A percentile compares a stretch with the other conserved stretches of the same genome.
Conservation (phyloP, 164 flowering plant species). For the Stephania yunnanensis region DNA sequence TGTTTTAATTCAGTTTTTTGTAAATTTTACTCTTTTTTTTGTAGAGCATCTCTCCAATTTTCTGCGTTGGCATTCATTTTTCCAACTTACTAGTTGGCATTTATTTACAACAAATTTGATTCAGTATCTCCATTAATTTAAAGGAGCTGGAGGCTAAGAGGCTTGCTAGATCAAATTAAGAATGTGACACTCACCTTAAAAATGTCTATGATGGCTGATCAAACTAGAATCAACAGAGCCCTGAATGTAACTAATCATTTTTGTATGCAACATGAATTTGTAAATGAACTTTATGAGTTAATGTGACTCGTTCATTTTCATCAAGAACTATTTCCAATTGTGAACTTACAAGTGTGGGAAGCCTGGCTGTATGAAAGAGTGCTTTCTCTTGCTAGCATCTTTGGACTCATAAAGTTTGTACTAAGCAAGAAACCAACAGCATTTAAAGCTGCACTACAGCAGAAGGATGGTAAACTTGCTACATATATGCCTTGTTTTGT, state of each 20-base stretch:
- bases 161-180: slow-evolving; percentile 67
- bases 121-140: slow-evolving; percentile 1
- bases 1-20: background rate
- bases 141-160: slow-evolving; percentile 88
- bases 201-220: slow-evolving; percentile 43
- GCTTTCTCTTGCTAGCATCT: slow-evolving; percentile 87
- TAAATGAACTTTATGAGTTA: background rate
- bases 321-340: slow-evolving; percentile 53
- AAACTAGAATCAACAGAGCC: slow-evolving; percentile 27
- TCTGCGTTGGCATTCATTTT: too few relatives aligned
- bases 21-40: background rate
- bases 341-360: slow-evolving; percentile 79
- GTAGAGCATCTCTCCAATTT: background rate
- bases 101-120: background rate
- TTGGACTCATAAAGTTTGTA: slow-evolving; percentile 79
- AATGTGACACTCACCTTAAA: slow-evolving; percentile 48
- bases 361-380: slow-evolving; percentile 91
- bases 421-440: slow-evolving; percentile 87
- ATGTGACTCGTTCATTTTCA: slow-evolving; percentile 4
- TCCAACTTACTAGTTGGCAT: background rate
- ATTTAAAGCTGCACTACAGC: slow-evolving; percentile 86
- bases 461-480: slow-evolving; percentile 95
- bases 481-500: slow-evolving; percentile 97
- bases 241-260: slow-evolving; percentile 38
- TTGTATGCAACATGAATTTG: background rate